Evolutionary conservation across 2,329 filamentous ascomycete species (phyloP), one percentile per base, ranked within the genome.

Genomic region (Aspergillus candidus): DNA sequence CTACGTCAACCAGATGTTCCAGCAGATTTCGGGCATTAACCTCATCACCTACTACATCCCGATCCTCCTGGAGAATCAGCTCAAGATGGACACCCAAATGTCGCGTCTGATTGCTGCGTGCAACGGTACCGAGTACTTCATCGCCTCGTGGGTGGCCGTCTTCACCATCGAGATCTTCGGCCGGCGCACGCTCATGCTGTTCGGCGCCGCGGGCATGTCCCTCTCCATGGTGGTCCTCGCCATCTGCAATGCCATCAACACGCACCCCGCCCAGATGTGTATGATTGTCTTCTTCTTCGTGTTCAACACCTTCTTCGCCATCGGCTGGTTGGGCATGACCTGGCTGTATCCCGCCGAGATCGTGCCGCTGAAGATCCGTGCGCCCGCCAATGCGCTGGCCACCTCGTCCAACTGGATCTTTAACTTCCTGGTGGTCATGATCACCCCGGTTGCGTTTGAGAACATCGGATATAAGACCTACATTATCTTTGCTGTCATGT

Each of bases 111-210:
- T 78, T 7, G 72, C 74, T n/a, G 75, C 73, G 4, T 69, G 66
- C 51, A 77, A 76, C 48, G 75, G 74, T 30, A 77, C 73, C 0
- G 73, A 76, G 46, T 77, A 77, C 56, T 77, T 77, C 51, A 41
- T 75, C 17, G 72, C 73, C 2, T 76, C 72, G 2, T 70, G 68
- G 59, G 58, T 77, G 17, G 68, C 73, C 3, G 67, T 77, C 29
- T 74, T 75, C 48, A 69, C 70, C 10, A 70, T 76, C 45, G 73
- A 77, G 52, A 68, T 66, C 40, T 61, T 74, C 41, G 73, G 73
- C 11, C 69, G 85, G 22, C 76, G 84, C 13, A 77, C 78, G 57
- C 75, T 88, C 48, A 88, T 89, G 82, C 66, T 88, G 13, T 78
- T 86, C 50, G 84, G 84, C 41, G 79, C 80, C 0, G 67, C 77